A percentile compares a stretch with the other conserved stretches of the same genome.
Conservation (phyloP, 2,329 filamentous ascomycete species). For the Trichoderma aggressivum region DNA sequence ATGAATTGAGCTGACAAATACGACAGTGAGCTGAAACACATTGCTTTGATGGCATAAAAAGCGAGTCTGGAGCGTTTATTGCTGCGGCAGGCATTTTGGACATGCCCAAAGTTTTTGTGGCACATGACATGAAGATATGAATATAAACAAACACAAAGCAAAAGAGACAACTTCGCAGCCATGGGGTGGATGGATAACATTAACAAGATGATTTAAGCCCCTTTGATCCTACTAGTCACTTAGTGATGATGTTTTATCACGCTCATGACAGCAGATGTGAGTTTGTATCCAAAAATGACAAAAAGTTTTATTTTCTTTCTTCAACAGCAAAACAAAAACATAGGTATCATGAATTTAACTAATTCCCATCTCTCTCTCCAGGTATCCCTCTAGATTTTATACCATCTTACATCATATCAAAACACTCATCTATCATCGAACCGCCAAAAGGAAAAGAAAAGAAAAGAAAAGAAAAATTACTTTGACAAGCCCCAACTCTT, state of each 20-base stretch:
- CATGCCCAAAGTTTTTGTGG: background rate
- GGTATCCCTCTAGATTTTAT: background rate
- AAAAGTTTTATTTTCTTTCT: background rate
- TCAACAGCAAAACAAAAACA: background rate
- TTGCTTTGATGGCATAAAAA: constrained; percentile 47
- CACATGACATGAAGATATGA: constrained; percentile 1
- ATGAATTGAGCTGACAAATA: background rate
- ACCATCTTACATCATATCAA: background rate
- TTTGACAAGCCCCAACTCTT: background rate
- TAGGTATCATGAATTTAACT: constrained; percentile 10
- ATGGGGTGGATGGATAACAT: no score
- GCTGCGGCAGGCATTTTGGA: background rate
- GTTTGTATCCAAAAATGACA: background rate
- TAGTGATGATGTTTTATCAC: background rate
- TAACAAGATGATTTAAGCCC: background rate
- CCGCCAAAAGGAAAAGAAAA: background rate
- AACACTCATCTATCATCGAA: background rate
- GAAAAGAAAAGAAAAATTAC: no score
- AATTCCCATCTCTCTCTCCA: background rate
- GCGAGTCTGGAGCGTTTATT: background rate
- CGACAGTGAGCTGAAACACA: constrained; percentile 49
- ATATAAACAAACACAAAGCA: background rate
- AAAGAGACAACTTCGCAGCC: no score
- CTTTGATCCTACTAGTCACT: background rate
- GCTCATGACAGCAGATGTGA: background rate